Base-by-base conservation (phyloP, 352 stramenopile species). In the Pythium periplocum region DNA sequence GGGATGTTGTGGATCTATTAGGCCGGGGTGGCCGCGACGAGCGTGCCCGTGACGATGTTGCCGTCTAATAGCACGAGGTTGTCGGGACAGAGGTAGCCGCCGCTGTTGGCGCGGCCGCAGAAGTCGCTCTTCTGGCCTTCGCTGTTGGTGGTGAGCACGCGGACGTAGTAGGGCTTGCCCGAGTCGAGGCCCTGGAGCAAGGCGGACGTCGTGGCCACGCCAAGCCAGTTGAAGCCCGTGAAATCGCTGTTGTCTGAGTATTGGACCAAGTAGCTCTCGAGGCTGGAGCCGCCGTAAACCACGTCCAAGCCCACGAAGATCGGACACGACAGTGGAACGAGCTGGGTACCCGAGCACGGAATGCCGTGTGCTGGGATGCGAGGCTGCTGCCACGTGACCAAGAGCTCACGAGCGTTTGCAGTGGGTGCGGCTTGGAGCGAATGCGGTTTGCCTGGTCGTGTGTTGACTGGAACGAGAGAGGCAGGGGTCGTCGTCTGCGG, bases 261-360 rank as follows among this genome's bases (percentile, higher is more conserved):
- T 62, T 98, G 93, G n/a, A 98, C 82, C 4, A 97, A 48, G 69
- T 98, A 99, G 31, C 82, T 83, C 59, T 88, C 79, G 11, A 98
- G 84, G 39, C 70, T 75, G 39, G 84, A 85, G 43, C 95, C 96
- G 31, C 93, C 93, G 64, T 89, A 89, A 4, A 96, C 92, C 37
- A 92, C 87, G 61, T 97, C 97, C 2, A 88, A 57, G 35, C 74
- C 86, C 42, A 82, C 72, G 12, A 79, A 71, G 40, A 78, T 51
- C 1, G 80, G 78, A 46, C 83, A 93, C 47, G 66, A 66, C 40
- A 75, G 51, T 31, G 83, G 80, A 9, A 73, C 59, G 35, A 78
- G 56, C 47, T 76, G 53, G 31, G 83, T 85, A 6, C 83, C 83
- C 2, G 64, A 71, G 61, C 83, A 93, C 17, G 83, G 78, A 45